Evolutionary conservation across 2,329 filamentous ascomycete genomes (phyloP), one percentile per base, ranked within the genome.

Genomic region (Fusarium abutilonis): DNA sequence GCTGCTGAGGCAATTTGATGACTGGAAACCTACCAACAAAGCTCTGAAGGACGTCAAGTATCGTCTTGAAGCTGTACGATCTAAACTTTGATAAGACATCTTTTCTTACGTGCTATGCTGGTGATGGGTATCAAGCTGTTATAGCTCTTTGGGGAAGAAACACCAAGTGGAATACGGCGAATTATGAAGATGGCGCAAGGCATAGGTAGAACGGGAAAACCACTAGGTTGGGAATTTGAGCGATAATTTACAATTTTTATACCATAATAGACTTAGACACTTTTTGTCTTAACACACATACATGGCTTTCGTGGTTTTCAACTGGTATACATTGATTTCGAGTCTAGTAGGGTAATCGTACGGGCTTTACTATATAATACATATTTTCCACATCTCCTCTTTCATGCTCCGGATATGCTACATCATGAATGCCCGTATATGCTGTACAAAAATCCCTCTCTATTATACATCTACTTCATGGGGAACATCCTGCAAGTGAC

Each of bases 41-140:
- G 91, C 91, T 39, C 78, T 99, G 55, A 97, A 95, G 78, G 95
- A 99, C 76, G 93, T 99, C 42, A 96, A 96, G 76, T 98, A 96
- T 76, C 84, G 95, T 60, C 80, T 99, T 17, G 95, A 98, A 78
- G 94, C 90, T 3, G 91, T 99, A 40, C 85, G 92, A 70, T 97
- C 92, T 43, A 96, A 93, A 77, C 79, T 97, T 17, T 87, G 44
- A 63, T 32, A 34, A n/a, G 4, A 2, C 4, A 39, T 14, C 32
- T 29, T 29, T 32, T 14, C 4, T 46, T 3, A 47, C 44, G 14
- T 36, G 38, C 40, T 31, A 42, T 46, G 21, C 29, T 42, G 34
- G 15, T 26, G 23, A 26, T 26, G 23, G 23, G 23, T 26, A 26
- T 26, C 2, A 8, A 7, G 8, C 6, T 26, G 23, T 8, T 26